Conservation (phyloP, 768 basidiomycete species). For the Kwoniella dendrophila region DNA sequence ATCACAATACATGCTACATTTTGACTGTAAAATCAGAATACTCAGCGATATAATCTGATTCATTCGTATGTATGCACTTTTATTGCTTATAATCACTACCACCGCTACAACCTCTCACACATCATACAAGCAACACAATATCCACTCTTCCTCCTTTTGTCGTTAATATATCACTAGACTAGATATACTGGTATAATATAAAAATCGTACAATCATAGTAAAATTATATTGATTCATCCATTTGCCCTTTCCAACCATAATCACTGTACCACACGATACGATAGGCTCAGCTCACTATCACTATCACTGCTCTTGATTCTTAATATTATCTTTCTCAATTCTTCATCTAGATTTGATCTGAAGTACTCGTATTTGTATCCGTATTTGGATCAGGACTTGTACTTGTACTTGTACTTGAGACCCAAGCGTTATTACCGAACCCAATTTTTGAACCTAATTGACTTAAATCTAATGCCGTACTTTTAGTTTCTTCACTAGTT, state of each 20-base stretch:
- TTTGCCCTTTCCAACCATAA: slow-evolving; percentile 4
- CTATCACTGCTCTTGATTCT: neutral
- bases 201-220: neutral
- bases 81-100: too few relatives aligned
- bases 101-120: neutral
- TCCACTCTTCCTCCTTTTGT: neutral
- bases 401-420: neutral
- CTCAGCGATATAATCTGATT: neutral
- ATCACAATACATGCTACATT: neutral
- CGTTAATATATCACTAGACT: too few relatives aligned
- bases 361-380: neutral
- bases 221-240: too few relatives aligned
- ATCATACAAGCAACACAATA: neutral
- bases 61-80: neutral
- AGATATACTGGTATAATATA: too few relatives aligned
- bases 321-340: neutral
- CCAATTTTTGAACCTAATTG: slow-evolving; percentile 22
- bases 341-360: neutral
- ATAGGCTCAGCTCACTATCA: too few relatives aligned
- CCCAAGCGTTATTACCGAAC: slow-evolving; percentile 43
- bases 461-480: slow-evolving; percentile 4
- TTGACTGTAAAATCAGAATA: neutral
- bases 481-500: neutral
- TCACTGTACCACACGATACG: slow-evolving; percentile 1
- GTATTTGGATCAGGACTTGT: neutral